These are phyloP conservation scores for Hemileccinum impolitum DNA, from an alignment of 768 basidiomycete genomes.

Conservation along the genomic window DNA sequence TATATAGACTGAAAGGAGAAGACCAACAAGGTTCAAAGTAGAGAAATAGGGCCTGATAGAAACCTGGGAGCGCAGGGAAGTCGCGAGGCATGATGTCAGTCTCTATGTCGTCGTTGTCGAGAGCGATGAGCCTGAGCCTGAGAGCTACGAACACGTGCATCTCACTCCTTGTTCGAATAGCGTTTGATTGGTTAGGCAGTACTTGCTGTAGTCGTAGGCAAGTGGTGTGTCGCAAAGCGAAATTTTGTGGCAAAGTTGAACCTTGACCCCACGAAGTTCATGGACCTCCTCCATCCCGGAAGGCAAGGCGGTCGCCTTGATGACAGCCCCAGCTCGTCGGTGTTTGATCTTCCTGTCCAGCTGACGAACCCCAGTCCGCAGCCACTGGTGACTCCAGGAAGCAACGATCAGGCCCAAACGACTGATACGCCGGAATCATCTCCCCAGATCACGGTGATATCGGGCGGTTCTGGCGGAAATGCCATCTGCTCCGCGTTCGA, in stretches of 20 bases:
- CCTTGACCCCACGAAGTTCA: too few species aligned
- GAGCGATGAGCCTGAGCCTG: too few species aligned
- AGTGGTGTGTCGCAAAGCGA: too few species aligned
- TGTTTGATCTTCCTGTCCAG: constrained; percentile 69
- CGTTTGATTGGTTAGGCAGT: too few species aligned
- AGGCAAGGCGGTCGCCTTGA: constrained; percentile 11
- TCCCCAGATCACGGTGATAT: constrained; percentile 69
- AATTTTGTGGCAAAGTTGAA: too few species aligned
- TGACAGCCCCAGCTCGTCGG: constrained; percentile 64
- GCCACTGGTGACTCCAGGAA: constrained; percentile 15
- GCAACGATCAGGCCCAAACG: background rate
- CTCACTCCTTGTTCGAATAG: too few species aligned
- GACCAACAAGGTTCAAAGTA: constrained; percentile 60
- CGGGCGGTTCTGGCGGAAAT: constrained; percentile 95
- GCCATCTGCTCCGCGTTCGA: constrained; percentile 84
- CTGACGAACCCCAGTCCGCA: constrained; percentile 16
- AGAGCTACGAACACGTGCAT: too few species aligned
- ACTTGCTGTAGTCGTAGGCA: too few species aligned
- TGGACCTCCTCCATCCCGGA: constrained; percentile 17
- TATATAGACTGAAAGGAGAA: constrained; percentile 3
- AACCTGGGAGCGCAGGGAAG: constrained; percentile 60
- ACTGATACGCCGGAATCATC: constrained; percentile 5
- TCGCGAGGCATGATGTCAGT: constrained; percentile 12
- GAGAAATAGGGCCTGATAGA: constrained; percentile 60
- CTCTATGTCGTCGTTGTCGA: too few species aligned